Base-by-base conservation (phyloP, 2,329 filamentous ascomycete species). In the Stylonectria norvegica region DNA sequence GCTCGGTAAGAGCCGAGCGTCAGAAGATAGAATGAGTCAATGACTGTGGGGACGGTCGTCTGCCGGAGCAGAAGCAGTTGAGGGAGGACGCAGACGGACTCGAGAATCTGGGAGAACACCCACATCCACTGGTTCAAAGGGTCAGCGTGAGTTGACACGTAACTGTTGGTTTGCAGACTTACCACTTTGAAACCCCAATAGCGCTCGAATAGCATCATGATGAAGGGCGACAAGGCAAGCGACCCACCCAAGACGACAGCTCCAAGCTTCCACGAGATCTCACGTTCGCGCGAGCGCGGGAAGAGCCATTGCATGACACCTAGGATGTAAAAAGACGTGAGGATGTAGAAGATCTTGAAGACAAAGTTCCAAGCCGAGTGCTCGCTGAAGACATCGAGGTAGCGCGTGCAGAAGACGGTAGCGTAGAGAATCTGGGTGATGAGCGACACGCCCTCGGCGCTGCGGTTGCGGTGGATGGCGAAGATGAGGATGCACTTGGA, bases 1-100 rank as follows among this genome's bases (percentile, higher is more conserved):
- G 75, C 86, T 42, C 91, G 86, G 68, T 96, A 97, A 10, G 84
- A 84, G 23, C 90, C 91, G 2, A 96, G 78, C 1, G 89, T 82
- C 35, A 93, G 72, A 40, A 97, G 85, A 66, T 97, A 97, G 69
- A 86, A 95, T n/a, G 88, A 95, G 63, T 95, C 88, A 67, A 97
- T 90, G 33, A 96, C 91, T 34, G 91, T 97, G 0, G 91, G 91
- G 0, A 96, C 89, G 18, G 83, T 89, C n/a, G 91, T 96, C 65
- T 96, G 89, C 44, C 91, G 86, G 11, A 97, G 80, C 30, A 96
- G 82, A 5, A 96, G 78, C 1, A 97, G 82, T 63, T 97, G 91
- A 0, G 91, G 91, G 15, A 97, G 81, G 22, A 96, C 81, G 63
- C 86, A 93, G 45, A 94, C 80, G 22, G 89, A 91, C 68, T 97